A percentile compares a stretch with the other conserved stretches of the same genome.
Evolutionary conservation across 2,329 filamentous ascomycete genomes (phyloP).

Genomic region (Nigrospora osmanthi): DNA sequence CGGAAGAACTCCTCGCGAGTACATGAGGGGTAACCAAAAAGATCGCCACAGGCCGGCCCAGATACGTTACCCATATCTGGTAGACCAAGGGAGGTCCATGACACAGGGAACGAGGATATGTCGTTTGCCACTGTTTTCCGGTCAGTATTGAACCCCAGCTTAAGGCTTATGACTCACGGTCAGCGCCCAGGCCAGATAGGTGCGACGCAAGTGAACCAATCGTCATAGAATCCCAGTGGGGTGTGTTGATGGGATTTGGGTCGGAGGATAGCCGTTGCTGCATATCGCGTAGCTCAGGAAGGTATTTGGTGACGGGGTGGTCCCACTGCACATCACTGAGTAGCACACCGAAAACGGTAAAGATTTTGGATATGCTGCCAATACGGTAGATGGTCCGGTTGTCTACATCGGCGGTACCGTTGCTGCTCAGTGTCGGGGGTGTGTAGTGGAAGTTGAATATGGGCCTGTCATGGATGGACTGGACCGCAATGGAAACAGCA

Average conservation of each 20-base stretch:
- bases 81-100: not conserved
- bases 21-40: not conserved
- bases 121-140: not conserved
- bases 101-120: not conserved
- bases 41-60: not conserved
- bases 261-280: constrained; percentile 3
- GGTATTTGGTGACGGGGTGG: constrained; percentile 17
- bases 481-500: constrained; percentile 26
- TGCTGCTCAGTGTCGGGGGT: constrained; percentile 8
- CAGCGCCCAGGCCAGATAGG: constrained; percentile 18
- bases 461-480: constrained; percentile 14
- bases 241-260: constrained; percentile 12
- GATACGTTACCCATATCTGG: not conserved
- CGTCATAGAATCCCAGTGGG: constrained; percentile 15
- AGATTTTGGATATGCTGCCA: constrained; percentile 22
- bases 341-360: constrained; percentile 21
- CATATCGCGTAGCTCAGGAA: constrained; percentile 16
- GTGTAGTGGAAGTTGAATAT: constrained; percentile 20
- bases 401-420: constrained; percentile 11
- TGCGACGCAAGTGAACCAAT: constrained; percentile 20
- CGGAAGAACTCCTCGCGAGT: not conserved
- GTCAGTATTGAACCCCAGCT: not conserved
- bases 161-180: constrained; percentile 13
- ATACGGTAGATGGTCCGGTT: constrained; percentile 20
- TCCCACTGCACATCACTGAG: constrained; percentile 19